Evolutionary conservation across 352 stramenopile genomes (phyloP), one percentile per base, ranked within the genome.

Genomic region (Bremia lactucae): DNA sequence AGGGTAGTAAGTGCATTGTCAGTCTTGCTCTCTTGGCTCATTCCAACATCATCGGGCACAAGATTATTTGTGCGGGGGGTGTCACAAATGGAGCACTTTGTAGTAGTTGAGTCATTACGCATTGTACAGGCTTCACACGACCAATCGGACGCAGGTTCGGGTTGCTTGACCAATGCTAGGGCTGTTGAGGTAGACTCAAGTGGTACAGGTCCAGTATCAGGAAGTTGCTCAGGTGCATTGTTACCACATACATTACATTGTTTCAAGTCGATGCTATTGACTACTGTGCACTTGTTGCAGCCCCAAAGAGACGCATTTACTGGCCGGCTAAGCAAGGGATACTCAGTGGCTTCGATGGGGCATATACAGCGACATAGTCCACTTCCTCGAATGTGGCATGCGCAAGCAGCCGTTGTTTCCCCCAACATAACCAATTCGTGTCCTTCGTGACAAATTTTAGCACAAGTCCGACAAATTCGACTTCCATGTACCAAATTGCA

Each of bases 381-480:
- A 4, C 42, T 64, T 0, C 57, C 59, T 18, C 78, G 74, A 55
- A 72, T 59, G 22, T 72, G 55, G 29, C 82, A 94, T 33, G 69
- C 75, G 39, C 82, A 94, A 21, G 73, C 75, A 19, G 70, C 75
- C 7, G 68, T 78, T 18, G 71, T 62, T 19, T 71, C 65, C 13
- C 82, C 79, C 55, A 88, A 72, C 19, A 65, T 67, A 15, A 94
- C 72, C 13, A 94, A 49, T 42, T 94, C 79, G 29, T 94, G 82
- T 1, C 75, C 73, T 49, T 87, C 65, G 21, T 94, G 82, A 29
- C 82, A 94, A 38, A 85, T 56, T 2, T 59, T 41, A n/a, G 77
- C 77, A 44, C 82, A 94, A 6, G 64, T 29, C 25, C 59, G 69
- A 34, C 81, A 94, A 13, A 94, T 53, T 3, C 62, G 56, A 36